A percentile compares a stretch with the other conserved stretches of the same genome.
These are phyloP conservation scores for Periconia sp. DNA, from an alignment of 2,329 filamentous ascomycete species.

Conservation along the genomic window DNA sequence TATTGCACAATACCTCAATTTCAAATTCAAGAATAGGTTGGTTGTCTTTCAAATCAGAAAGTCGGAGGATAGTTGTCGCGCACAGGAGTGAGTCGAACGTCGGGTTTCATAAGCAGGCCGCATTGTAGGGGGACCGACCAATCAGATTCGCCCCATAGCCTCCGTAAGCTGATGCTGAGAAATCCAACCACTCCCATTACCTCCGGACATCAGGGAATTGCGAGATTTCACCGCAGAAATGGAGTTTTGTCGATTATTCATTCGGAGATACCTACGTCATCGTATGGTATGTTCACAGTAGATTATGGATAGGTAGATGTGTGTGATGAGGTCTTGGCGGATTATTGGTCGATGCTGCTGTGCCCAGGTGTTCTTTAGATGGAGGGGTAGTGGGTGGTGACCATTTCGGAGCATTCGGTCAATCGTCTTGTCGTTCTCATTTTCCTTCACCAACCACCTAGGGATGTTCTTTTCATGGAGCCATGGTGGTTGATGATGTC, in stretches of 20 bases:
- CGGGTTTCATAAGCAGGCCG: neutral
- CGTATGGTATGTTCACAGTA: too few relatives aligned
- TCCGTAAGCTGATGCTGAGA: conserved; percentile 1
- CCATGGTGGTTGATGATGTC: too few relatives aligned
- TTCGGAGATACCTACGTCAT: neutral
- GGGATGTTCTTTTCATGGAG: too few relatives aligned
- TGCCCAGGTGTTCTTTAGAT: too few relatives aligned
- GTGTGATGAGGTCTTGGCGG: too few relatives aligned
- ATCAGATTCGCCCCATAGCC: neutral
- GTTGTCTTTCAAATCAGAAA: neutral
- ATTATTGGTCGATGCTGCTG: too few relatives aligned
- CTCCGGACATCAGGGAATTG: neutral
- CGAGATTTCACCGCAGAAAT: neutral
- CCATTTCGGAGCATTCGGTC: too few relatives aligned
- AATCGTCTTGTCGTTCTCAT: too few relatives aligned
- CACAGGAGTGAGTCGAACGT: neutral
- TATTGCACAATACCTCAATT: neutral
- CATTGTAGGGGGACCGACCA: neutral
- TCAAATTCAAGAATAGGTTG: neutral
- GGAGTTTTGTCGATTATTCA: too few relatives aligned
- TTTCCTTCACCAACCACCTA: too few relatives aligned
- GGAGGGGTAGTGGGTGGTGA: too few relatives aligned
- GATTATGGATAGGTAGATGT: too few relatives aligned
- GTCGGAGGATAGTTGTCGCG: neutral
- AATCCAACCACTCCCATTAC: neutral